A percentile compares a stretch with the other conserved stretches of the same genome.
These are phyloP conservation scores for Dactylellina parvicollis DNA, from an alignment of 2,329 filamentous ascomycete species.

Conservation along the genomic window DNA sequence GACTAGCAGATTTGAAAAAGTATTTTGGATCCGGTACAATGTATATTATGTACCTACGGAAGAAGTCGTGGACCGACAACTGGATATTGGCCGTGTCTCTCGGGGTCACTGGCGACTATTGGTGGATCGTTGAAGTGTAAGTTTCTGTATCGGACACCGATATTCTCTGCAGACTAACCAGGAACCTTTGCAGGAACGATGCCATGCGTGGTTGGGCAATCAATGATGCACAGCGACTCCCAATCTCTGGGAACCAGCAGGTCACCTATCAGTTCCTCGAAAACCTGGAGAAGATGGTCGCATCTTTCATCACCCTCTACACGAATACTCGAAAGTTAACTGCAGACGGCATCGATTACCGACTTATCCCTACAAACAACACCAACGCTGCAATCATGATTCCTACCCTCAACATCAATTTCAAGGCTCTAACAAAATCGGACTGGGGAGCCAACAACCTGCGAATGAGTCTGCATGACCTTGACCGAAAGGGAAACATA, in stretches of 20 bases:
- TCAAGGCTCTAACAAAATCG: conserved; percentile 58
- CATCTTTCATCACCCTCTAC: conserved; percentile 61
- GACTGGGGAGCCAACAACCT: conserved; percentile 71
- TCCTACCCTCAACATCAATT: conserved; percentile 59
- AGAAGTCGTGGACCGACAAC: conserved; percentile 73
- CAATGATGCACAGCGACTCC: conserved; percentile 53
- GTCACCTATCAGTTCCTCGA: conserved; percentile 58
- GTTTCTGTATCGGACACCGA: conserved; percentile 55
- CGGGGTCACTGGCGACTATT: conserved; percentile 77
- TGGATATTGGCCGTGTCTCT: conserved; percentile 79
- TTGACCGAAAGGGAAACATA: conserved; percentile 67
- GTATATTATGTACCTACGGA: conserved; percentile 75
- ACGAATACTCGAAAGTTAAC: conserved; percentile 61
- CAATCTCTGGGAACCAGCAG: conserved; percentile 47
- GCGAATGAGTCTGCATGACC: conserved; percentile 67
- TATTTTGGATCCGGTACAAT: conserved; percentile 72
- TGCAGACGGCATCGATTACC: conserved; percentile 58
- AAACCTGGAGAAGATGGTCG: conserved; percentile 60
- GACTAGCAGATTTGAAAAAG: conserved; percentile 68
- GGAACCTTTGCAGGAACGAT: conserved; percentile 38
- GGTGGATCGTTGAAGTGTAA: conserved; percentile 78
- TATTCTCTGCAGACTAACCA: conserved; percentile 17
- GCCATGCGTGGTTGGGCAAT: conserved; percentile 58
- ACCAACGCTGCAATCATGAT: conserved; percentile 54
- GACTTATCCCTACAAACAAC: conserved; percentile 57